Conservation (phyloP, 1,284 basidiomycete species). For the Papiliotrema terrestris region DNA sequence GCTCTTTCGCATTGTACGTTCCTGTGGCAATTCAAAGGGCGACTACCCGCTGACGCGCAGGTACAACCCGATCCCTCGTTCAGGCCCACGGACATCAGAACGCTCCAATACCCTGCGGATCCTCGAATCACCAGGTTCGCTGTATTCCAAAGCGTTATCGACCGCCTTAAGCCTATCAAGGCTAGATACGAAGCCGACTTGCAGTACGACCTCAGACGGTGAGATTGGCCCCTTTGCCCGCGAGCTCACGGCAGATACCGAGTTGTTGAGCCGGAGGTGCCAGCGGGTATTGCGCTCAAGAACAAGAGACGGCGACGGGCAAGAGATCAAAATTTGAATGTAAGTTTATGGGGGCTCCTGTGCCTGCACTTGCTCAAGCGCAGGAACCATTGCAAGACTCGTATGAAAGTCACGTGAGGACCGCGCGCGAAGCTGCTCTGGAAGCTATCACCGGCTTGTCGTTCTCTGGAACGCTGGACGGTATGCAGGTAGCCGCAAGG, state of each 20-base stretch:
- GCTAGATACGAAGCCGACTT: conserved; percentile 32
- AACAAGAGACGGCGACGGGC: conserved; percentile 36
- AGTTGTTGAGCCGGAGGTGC: conserved; percentile 37
- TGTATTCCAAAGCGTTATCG: conserved; percentile 21
- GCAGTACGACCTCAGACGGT: conserved; percentile 36
- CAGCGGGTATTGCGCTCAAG: conserved; percentile 33
- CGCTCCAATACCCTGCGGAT: conserved; percentile 23
- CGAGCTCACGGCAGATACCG: conserved; percentile 21
- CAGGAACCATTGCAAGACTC: conserved; percentile 38
- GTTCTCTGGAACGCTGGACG: conserved; percentile 19
- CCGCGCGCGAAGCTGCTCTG: conserved; percentile 22
- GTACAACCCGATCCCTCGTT: conserved; percentile 35
- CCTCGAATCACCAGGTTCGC: conserved; percentile 18
- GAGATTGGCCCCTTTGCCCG: neutral
- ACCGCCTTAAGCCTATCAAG: conserved; percentile 33
- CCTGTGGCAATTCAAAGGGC: neutral
- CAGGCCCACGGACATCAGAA: conserved; percentile 24
- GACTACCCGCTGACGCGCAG: conserved; percentile 6
- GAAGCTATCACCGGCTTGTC: conserved; percentile 10
- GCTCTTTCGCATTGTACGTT: conserved; percentile 40
- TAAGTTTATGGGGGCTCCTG: conserved; percentile 7
- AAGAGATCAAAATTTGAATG: conserved; percentile 35
- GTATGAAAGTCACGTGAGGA: conserved; percentile 20
- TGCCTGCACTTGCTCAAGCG: neutral
- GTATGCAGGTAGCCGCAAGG: conserved; percentile 27